These are phyloP conservation scores for Tuctoria greenei DNA, from an alignment of 176 grass and related monocot genomes.

Conservation along the genomic window DNA sequence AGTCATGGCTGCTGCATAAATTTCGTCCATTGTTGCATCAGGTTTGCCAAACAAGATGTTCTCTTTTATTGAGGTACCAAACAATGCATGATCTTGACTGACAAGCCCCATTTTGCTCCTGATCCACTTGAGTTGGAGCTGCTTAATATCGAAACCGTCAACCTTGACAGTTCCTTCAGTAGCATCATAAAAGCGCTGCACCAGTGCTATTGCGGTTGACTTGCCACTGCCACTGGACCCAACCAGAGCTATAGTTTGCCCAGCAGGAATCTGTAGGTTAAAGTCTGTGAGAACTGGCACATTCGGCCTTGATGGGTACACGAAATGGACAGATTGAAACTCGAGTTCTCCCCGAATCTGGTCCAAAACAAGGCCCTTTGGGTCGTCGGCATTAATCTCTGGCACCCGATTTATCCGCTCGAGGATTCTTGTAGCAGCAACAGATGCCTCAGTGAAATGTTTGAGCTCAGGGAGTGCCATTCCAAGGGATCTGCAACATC, in stretches of 20 bases:
- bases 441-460: conserved; percentile 88
- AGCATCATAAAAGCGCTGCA: conserved; percentile 92
- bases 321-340: conserved; percentile 67
- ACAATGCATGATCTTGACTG: conserved; percentile 94
- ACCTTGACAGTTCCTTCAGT: conserved; percentile 72
- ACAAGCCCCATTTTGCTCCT: conserved; percentile 93
- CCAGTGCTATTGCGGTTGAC: conserved; percentile 82
- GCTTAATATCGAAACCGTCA: conserved; percentile 76
- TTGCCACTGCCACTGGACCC: conserved; percentile 93
- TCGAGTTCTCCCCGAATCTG: conserved; percentile 62
- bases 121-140: conserved; percentile 77
- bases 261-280: conserved; percentile 73
- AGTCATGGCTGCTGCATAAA: conserved; percentile 93
- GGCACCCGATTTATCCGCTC: conserved; percentile 73
- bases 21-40: conserved; percentile 75
- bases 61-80: conserved; percentile 88
- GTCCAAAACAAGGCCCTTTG: conserved; percentile 51
- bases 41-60: conserved; percentile 93
- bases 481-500: conserved; percentile 80
- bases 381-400: conserved; percentile 65
- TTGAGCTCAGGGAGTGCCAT: conserved; percentile 96
- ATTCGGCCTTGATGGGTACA: conserved; percentile 87
- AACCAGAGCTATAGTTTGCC: conserved; percentile 81
- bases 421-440: conserved; percentile 77
- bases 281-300: conserved; percentile 67